Evolutionary conservation across 2,329 filamentous ascomycete species (phyloP).

Genomic region (Sporothrix luriei): DNA sequence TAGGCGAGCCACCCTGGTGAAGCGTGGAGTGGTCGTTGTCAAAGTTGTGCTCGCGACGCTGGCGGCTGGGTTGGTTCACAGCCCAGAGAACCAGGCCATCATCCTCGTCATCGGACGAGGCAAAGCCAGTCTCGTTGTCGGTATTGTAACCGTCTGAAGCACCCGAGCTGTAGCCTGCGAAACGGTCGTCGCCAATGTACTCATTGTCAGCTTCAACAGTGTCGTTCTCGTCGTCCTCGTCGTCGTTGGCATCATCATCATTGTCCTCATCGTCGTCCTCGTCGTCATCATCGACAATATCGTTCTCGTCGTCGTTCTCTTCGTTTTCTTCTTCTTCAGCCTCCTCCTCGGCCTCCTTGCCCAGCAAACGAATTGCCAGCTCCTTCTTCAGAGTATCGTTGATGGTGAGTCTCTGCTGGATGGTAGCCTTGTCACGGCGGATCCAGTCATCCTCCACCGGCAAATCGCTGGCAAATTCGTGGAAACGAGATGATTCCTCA

Average conservation of each 20-base stretch:
- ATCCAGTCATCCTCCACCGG: conserved; percentile 91
- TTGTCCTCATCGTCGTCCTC: conserved; percentile 48
- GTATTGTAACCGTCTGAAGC: conserved; percentile 73
- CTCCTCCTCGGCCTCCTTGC: conserved; percentile 89
- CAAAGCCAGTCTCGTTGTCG: conserved; percentile 68
- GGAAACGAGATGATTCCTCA: conserved; percentile 68
- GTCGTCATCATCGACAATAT: conserved; percentile 55
- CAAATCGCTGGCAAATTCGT: conserved; percentile 86
- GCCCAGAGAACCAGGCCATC: conserved; percentile 69
- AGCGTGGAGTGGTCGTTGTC: conserved; percentile 43
- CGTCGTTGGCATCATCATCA: conserved; percentile 47
- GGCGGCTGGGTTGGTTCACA: conserved; percentile 44
- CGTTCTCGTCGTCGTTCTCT: conserved; percentile 51
- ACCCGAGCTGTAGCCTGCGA: conserved; percentile 63
- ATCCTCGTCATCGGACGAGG: conserved; percentile 68
- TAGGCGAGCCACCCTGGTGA: conserved; percentile 46
- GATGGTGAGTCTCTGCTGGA: conserved; percentile 73
- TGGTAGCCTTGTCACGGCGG: conserved; percentile 63
- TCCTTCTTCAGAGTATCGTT: conserved; percentile 89
- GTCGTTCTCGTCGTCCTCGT: conserved; percentile 55
- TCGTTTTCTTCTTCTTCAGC: conserved; percentile 72
- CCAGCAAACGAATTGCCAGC: conserved; percentile 80
- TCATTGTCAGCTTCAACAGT: conserved; percentile 57
- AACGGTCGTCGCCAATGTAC: conserved; percentile 46
- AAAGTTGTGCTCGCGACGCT: conserved; percentile 28